These are phyloP conservation scores for Haplosporangium gracile DNA, from an alignment of 192 early-diverging fungal species.

Conservation along the genomic window DNA sequence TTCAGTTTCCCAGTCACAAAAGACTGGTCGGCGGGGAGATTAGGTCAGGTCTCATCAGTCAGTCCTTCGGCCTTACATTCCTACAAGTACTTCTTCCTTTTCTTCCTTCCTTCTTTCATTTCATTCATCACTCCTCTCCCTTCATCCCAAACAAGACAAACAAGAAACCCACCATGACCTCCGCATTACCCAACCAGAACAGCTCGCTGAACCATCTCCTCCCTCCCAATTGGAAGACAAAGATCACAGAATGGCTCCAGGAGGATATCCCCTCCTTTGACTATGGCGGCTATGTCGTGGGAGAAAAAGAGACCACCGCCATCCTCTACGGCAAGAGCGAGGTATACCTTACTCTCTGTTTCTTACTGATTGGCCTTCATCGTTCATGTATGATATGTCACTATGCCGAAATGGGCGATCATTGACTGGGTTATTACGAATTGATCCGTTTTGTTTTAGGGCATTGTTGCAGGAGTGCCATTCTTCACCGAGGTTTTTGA, in stretches of 20 bases:
- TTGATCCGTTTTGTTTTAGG: conserved; percentile 47
- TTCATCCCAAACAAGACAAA: not conserved
- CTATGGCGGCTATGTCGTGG: conserved; percentile 97
- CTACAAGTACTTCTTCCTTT: not conserved
- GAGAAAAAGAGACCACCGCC: conserved; percentile 85
- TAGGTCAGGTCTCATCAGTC: not conserved
- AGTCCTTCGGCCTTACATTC: not conserved
- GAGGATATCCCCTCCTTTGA: conserved; percentile 99
- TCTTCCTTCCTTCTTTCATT: not conserved
- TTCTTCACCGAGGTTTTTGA: conserved; percentile 97
- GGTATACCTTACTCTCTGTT: conserved; percentile 19
- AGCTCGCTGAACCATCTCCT: conserved; percentile 71
- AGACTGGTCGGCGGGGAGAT: not conserved
- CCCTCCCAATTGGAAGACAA: conserved; percentile 77
- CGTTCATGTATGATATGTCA: not conserved
- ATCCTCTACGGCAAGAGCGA: conserved; percentile 88
- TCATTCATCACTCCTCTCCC: conserved; percentile 3
- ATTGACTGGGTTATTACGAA: not conserved
- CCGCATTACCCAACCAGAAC: conserved; percentile 55
- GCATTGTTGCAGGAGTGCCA: conserved; percentile 93
- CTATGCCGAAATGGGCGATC: not conserved
- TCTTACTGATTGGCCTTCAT: not conserved
- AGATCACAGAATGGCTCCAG: conserved; percentile 86
- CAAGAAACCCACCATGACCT: conserved; percentile 23
- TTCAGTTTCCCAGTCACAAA: not conserved